Evolutionary conservation across 306 rosid genomes (phyloP), one percentile per base, ranked within the genome.

Genomic region (Parietaria judaica): DNA sequence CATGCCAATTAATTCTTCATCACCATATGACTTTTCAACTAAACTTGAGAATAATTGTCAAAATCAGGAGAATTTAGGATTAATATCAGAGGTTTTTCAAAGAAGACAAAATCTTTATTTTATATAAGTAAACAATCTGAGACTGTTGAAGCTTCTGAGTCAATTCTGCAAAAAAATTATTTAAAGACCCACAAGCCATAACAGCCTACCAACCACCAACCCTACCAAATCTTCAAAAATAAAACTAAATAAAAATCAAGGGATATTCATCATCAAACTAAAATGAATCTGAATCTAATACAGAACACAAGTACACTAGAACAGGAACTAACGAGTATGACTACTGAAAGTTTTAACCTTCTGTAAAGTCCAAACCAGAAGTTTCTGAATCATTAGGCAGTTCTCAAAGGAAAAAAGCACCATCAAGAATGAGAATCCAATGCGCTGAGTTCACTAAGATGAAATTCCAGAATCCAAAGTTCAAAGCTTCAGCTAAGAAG

Each of bases 261-360:
- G 37, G n/a, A 36, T 12, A 14, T 14, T 12, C 36, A 31, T 56
- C 8, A 14, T 36, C 60, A 2, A 23, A 23, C 31, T 31, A 9
- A 38, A 36, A 53, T 41, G 37, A 47, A 59, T 23, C 35, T 51
- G 54, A 16, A 12, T 46, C 67, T 47, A 36, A 49, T 65, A 75
- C 9, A 8, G 34, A 31, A 35, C 9, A 4, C 7, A 61, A 44
- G 45, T 41, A 41, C 31, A 23, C 31, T 23, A 0, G 31, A 23
- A 23, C 31, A 23, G 31, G 31, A 23, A 23, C 31, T 23, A 23
- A 23, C 45, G 45, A 41, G 9, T 5, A 5, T 8, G 45, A 41
- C 45, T 41, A 41, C 45, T 5, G 45, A 8, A 8, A 41, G 6
- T 41, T 41, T 8, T 39, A 39, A 39, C 44, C 44, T 3, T 41